Evolutionary conservation across 768 basidiomycete species (phyloP), one percentile per base, ranked within the genome.

Genomic region (Lactarius psammicola): DNA sequence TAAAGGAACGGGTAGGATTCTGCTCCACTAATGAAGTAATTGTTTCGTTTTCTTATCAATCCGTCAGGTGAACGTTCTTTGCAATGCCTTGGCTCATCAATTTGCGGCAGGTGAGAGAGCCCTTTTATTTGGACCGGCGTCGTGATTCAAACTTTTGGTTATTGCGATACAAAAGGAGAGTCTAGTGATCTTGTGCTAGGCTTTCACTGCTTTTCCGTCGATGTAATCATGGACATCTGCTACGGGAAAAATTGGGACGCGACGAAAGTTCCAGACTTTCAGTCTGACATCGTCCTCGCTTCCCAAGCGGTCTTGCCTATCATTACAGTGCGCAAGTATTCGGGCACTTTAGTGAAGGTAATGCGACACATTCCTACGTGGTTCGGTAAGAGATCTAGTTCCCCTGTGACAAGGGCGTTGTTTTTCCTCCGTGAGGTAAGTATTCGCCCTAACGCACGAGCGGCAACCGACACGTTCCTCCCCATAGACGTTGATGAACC

Each of bases 101-200:
- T 44, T 36, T 40, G 40, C 59, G 26, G 23, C 33, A 40, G 59
- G 59, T 59, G 33, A 20, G 38, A 1, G 38, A 38, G 38, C 38
- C 17, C 13, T 38, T 38, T 38, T 13, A 38, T 38, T 38, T 38
- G 38, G 11, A 3, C 42, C 20, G 15, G 13, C 5, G 38, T 36
- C 36, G 36, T 38, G 34, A 15, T n/a, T 51, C 49, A n/a, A 28
- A 51, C 6, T 3, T 38, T 38, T n/a, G 49, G 49, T 51, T n/a
- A 4, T n/a, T 51, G 49, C 4, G 49, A 38, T 40, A 38, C 38
- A 38, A 17, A 38, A 59, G 59, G 59, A 20, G 44, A 59, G 23
- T 38, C 59, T 17, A 59, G 59, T 26, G 40, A 59, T 30, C 23
- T 59, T 26, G 8, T 40, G 3, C 59, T 36, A 9, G 59, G 59